A percentile compares a stretch with the other conserved stretches of the same genome.
These are phyloP conservation scores for Solanum hybrid DNA, from an alignment of 305 asterid genomes.

Conservation along the genomic window DNA sequence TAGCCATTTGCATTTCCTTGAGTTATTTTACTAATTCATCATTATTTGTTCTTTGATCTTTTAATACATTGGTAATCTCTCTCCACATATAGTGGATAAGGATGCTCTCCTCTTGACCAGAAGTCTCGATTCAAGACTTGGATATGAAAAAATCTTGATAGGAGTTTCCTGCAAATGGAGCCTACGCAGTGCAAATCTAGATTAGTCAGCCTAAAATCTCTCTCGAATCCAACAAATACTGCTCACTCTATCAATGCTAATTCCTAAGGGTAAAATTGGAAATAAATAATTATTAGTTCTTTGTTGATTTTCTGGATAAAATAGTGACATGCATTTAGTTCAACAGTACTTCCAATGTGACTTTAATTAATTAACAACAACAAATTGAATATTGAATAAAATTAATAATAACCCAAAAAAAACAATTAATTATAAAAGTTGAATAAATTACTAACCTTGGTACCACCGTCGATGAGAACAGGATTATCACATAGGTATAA, in stretches of 20 bases:
- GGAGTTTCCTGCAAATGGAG: neutral
- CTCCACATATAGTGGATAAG: neutral
- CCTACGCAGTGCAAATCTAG: neutral
- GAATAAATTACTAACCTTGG: slow-evolving; percentile 33
- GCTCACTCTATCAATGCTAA: neutral
- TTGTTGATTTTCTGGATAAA: neutral
- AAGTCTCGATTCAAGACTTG: neutral
- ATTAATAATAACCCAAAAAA: neutral
- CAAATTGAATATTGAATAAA: neutral
- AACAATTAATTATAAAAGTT: neutral
- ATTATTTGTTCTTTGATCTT: neutral
- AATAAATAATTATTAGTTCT: neutral
- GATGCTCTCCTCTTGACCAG: neutral
- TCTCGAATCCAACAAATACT: neutral
- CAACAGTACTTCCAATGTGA: neutral
- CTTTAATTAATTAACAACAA: neutral
- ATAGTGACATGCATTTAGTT: neutral
- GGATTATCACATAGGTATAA: slow-evolving; percentile 51
- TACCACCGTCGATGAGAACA: slow-evolving; percentile 44
- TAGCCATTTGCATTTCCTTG: neutral
- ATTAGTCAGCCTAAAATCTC: neutral
- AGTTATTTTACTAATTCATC: neutral
- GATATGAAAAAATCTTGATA: neutral
- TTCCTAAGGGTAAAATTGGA: neutral
- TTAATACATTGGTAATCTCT: neutral